Base-by-base conservation (phyloP, 345 rosid species). In the Eucalyptus sp. region DNA sequence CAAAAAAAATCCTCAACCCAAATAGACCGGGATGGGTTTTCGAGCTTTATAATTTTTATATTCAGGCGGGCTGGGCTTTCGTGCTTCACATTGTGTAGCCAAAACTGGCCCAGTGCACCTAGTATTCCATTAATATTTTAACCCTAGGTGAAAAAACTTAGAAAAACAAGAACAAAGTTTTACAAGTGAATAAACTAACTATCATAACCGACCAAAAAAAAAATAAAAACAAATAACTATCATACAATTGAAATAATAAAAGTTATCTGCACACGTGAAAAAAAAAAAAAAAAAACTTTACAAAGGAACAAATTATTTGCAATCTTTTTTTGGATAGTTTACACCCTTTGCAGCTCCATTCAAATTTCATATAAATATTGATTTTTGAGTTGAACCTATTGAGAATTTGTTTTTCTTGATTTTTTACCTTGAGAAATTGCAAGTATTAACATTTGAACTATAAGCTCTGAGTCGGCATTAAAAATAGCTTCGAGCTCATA, bases 141-240 rank as follows among this genome's bases (percentile, higher is more conserved):
- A 41, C 43, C 43, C 6, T 37, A 37, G 41, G 41, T 37, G 41
- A 37, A 37, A 16, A 50, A 48, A 48, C 0, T 48, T 10, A 10
- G 1, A 10, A 51, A 0, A 51, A 10, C 1, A 9, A 52, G 0
- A 0, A 7, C 0, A 13, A 5, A 60, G 16, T n/a, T n/a, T 66
- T n/a, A 15, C 22, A 15, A 66, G 79, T 16, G 41, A 66, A 66
- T 66, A 66, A n/a, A 66, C 29, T 27, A 60, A 6, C 33, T 66
- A 66, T 66, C 79, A n/a, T 64, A 4, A 33, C 33, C 33, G 33
- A 33, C 33, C 33, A n/a, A 33, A 33, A 33, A 33, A 33, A 33
- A 33, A 33, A 33, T 33, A 33, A 33, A 33, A 33, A 33, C 3
- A 33, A 33, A 33, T 27, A 60, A 6, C 31, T 66, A 66, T 66